Conservation (phyloP, 148 eudicot species). For the Rhododendron henanense region DNA sequence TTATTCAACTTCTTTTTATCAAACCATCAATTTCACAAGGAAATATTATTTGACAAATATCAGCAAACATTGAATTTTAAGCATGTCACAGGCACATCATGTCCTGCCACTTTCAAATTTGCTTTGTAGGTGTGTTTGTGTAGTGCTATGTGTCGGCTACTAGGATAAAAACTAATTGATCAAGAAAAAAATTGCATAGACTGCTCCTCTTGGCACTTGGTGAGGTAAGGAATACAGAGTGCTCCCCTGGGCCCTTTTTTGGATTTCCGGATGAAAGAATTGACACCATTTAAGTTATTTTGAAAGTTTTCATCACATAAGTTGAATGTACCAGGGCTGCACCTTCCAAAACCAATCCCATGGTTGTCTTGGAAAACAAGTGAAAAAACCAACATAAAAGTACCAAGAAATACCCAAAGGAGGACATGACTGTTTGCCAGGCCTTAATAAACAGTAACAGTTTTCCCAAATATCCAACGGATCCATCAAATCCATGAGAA, state of each 20-base stretch:
- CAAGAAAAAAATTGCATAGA: background rate
- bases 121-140: background rate
- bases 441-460: background rate
- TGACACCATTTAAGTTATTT: background rate
- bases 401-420: background rate
- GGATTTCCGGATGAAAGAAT: background rate
- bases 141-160: background rate
- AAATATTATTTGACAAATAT: background rate
- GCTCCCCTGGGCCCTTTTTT: background rate
- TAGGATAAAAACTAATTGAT: background rate
- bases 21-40: background rate
- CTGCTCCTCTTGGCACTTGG: background rate
- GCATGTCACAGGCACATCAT: background rate
- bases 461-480: background rate
- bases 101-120: background rate
- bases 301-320: background rate
- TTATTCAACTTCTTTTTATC: background rate
- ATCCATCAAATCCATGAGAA: background rate
- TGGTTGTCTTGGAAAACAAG: background rate
- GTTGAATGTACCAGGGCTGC: background rate
- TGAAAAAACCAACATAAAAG: background rate
- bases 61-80: background rate
- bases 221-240: background rate
- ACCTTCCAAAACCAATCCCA: background rate
- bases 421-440: background rate